Base-by-base conservation (phyloP, 1,139 yeast species). In the Pichia sp. region DNA sequence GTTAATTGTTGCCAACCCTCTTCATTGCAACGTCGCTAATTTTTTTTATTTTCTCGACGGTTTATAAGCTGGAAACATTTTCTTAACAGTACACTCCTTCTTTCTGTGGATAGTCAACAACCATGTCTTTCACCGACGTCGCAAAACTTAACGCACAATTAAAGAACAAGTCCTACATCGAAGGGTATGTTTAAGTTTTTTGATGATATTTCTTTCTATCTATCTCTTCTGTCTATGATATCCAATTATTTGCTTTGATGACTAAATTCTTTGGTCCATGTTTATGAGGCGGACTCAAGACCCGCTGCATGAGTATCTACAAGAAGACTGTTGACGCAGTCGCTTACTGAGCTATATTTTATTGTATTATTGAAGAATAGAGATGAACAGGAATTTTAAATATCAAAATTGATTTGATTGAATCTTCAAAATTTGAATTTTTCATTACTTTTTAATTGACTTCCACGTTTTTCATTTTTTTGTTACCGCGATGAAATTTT, bases 231-330 rank as follows among this genome's bases (percentile, higher is more conserved):
- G 34, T 14, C 44, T n/a, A 49, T 57, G 27, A 22, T 34, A 29
- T 25, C 5, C 28, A 25, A 8, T 10, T 36, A 36, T 39, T 39
- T 22, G 42, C 57, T 22, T 79, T 82, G 90, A 85, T 84, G 91
- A 85, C 75, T 76, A 67, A 70, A 80, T 83, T 65, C 69, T 66
- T 68, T 86, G 95, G 95, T 87, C 95, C 95, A 91, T 87, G 95
- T 87, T 87, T 85, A 83, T 81, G 95, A 87, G 86, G 89, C 82
- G 91, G 87, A 74, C 73, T 83, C 81, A 84, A 84, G 90, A 83
- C 91, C 95, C 93, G 83, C 88, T 84, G 84, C 71, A 81, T 86
- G 95, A 86, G 90, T 85, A 84, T 80, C 80, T 79, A 77, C 59
- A 55, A 56, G 65, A 65, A 59, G 61, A 60, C 57, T 56, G 59